phyloP scores from a whole-genome alignment of 768 basidiomycete species.

The Auricularia auricula-judae region DNA sequence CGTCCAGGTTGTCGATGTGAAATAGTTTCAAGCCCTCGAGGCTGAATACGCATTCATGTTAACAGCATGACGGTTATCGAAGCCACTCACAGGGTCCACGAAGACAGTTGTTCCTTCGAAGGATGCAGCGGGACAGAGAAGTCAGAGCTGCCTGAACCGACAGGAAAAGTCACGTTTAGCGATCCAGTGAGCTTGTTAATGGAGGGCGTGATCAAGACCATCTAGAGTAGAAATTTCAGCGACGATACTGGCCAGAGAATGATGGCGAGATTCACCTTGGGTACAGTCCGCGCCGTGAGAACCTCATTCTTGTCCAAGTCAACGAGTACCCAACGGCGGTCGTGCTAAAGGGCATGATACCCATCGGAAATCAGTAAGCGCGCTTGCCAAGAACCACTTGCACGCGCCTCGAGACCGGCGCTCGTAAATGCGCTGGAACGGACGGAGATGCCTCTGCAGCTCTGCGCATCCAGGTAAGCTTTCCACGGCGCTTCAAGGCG shows the following conservation, averaged over 20 bases:
- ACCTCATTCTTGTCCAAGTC: slow-evolving; percentile 18
- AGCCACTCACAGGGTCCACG: slow-evolving; percentile 46
- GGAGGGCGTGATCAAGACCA: slow-evolving; percentile 53
- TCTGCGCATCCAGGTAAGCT: slow-evolving; percentile 29
- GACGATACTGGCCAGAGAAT: neutral
- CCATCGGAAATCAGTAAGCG: too few species aligned
- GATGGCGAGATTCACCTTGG: slow-evolving; percentile 32
- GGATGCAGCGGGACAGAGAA: slow-evolving; percentile 54
- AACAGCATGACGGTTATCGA: slow-evolving; percentile 4
- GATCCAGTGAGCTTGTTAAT: slow-evolving; percentile 40
- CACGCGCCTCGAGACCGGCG: slow-evolving; percentile 53
- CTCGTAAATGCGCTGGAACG: slow-evolving; percentile 42
- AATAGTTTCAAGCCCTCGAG: slow-evolving; percentile 44
- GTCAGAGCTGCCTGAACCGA: slow-evolving; percentile 40
- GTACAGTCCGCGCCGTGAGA: slow-evolving; percentile 55
- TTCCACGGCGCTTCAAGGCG: neutral
- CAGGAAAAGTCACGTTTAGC: slow-evolving; percentile 50
- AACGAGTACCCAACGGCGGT: too few species aligned
- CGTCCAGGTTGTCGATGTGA: slow-evolving; percentile 40
- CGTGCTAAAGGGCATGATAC: neutral
- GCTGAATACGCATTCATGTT: slow-evolving; percentile 21
- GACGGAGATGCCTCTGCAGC: slow-evolving; percentile 59
- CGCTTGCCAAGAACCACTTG: neutral
- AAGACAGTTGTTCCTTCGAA: slow-evolving; percentile 30
- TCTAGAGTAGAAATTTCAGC: slow-evolving; percentile 25